Evolutionary conservation across 1,284 basidiomycete genomes (phyloP), one percentile per base, ranked within the genome.

Genomic region (Malassezia equina): DNA sequence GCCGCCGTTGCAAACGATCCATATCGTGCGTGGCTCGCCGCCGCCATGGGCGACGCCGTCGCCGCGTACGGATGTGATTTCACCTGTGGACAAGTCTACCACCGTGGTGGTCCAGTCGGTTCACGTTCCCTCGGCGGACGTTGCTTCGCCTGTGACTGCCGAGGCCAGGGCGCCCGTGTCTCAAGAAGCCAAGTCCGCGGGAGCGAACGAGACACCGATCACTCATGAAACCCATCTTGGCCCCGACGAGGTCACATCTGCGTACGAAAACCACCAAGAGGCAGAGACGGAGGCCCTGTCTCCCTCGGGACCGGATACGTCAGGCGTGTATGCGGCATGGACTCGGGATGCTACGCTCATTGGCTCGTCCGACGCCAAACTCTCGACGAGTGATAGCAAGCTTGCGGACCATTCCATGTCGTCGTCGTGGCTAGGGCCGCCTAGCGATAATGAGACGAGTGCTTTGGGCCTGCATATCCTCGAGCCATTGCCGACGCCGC

Each of bases 1-100:
- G 44, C 44, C 44, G 17, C 44, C 44, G 6, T 23, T 48, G 27
- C 32, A 48, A 23, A 31, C 46, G 17, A 48, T 48, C 29, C 46
- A 48, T 19, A 48, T 48, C 21, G 46, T 48, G 33, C 46, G 46
- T 39, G 46, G 46, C 21, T 48, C 46, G 24, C 46, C 46, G 4
- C 46, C 46, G 12, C 19, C 46, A 4, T 48, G 46, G 46, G 46
- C 46, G 5, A 48, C 15, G 15, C 21, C 24, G 8, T 48, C 33
- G 46, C 33, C 46, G 8, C 46, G 29, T 29, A 23, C 28, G n/a
- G n/a, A n/a, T 8, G 29, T 12, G 44, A 41, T 15, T 17, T 23
- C n/a, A n/a, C n/a, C n/a, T n/a, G n/a, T n/a, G n/a, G n/a, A n/a
- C n/a, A n/a, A n/a, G n/a, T n/a, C n/a, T n/a, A n/a, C n/a, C n/a